Evolutionary conservation across 441 rosid genomes (phyloP), one percentile per base, ranked within the genome.

Genomic region (Brassica balearica): DNA sequence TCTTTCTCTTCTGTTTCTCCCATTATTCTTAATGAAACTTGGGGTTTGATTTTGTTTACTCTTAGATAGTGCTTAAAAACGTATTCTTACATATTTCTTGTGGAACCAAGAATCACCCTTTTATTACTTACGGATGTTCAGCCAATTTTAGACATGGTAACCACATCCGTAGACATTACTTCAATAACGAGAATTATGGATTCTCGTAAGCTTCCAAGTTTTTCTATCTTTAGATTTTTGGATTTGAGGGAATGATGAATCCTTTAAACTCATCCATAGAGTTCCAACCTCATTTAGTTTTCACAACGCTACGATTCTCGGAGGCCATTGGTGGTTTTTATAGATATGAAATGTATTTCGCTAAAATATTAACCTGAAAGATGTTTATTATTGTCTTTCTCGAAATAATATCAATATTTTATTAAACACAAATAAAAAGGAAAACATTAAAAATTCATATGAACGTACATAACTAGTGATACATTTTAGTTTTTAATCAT

Each of bases 1-100:
- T 43, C 23, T 55, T 79, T 79, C 20, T 86, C 80, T 23, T 25
- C 91, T 61, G 81, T 84, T 75, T 80, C 90, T 81, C 87, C 90
- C 91, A 87, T 87, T 64, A 55, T 61, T 77, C 25, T 46, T 71
- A 11, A 32, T 19, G 63, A 53, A 46, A 77, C 22, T 78, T 25
- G 46, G 46, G 59, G 53, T 53, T 70, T 34, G 65, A 0, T 67
- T 32, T 61, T 79, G 41, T 12, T n/a, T 4, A 7, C 43, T 74
- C 48, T 19, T 62, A 20, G 46, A 32, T 22, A 8, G 1, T 68
- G 32, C 69, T 73, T 51, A 10, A 1, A 70, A 9, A 12, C 1
- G 53, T 65, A 56, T 58, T 29, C 27, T 70, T 63, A 43, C 72
- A 71, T 14, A 29, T 69, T 58, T 56, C 7, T 69, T 65, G 43